Evolutionary conservation across 2,329 filamentous ascomycete species (phyloP), one percentile per base, ranked within the genome.

Genomic region (Ascochyta fabae): DNA sequence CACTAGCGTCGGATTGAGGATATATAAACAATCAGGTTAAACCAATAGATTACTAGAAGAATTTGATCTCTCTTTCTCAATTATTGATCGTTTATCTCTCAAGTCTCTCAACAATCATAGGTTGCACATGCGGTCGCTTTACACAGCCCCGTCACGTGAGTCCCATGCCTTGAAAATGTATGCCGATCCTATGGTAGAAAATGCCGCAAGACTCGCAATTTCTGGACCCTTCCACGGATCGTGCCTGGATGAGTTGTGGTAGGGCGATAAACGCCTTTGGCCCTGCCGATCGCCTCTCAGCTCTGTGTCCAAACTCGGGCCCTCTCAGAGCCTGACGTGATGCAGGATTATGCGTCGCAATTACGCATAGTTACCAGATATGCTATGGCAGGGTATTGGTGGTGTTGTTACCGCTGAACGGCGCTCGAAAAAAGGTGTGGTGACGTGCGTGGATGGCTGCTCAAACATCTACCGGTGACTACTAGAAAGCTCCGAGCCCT

Each of bases 121-220:
- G n/a, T n/a, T 51, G 58, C 50, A 47, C 36, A 53, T 52, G 50
- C 40, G 49, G 55, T 45, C 48, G 47, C 43, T 52, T 33, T 56
- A 56, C 53, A 56, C 53, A 56, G 53, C 53, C 53, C 53, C 53
- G n/a, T 58, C 55, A 58, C 55, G 55, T 58, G 55, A 47, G 26
- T 24, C 22, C 35, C 26, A 35, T 54, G 33, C 54, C 57, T 39
- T 56, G 57, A 39, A 57, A 49, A 56, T 48, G 44, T 38, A 24
- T 53, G 50, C 48, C 57, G 58, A 60, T 63, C 58, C 39, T 39
- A 36, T 27, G 26, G 22, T 22, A 26, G 40, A 55, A 58, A 58
- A 58, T 58, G 36, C 56, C 56, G 35, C 50, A 54, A 47, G 42
- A 51, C 41, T 47, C 35, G 46, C 45, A 44, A 55, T 27, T 29